These are phyloP conservation scores for Nitzschia palea DNA, from an alignment of 108 stramenopile species.

Conservation along the genomic window DNA sequence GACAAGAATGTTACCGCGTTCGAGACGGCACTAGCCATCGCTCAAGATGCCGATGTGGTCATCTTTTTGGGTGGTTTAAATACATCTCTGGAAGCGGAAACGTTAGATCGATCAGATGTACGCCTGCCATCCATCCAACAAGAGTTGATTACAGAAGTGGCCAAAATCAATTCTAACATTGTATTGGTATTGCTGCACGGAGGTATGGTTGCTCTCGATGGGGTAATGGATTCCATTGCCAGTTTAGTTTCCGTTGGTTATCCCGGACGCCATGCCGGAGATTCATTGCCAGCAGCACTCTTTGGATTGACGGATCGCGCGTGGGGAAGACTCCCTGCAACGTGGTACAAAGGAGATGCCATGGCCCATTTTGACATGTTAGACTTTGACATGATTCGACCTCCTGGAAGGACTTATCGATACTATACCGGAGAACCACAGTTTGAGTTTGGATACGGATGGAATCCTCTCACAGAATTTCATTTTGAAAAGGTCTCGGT, in stretches of 20 bases:
- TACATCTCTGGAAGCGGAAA: constrained; percentile 34
- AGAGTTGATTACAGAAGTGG: constrained; percentile 4
- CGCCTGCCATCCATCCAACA: constrained; percentile 33
- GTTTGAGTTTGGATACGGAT: constrained; percentile 43
- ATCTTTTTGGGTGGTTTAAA: constrained; percentile 33
- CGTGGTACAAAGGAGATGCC: constrained; percentile 27
- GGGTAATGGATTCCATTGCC: not conserved
- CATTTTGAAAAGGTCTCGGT: not conserved
- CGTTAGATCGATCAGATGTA: constrained; percentile 27
- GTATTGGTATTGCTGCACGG: constrained; percentile 14
- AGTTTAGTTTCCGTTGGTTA: constrained; percentile 12
- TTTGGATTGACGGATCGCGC: constrained; percentile 34
- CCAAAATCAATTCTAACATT: constrained; percentile 16
- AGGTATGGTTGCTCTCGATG: constrained; percentile 12
- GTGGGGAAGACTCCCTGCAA: constrained; percentile 26
- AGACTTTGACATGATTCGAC: constrained; percentile 19
- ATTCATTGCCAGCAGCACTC: constrained; percentile 30
- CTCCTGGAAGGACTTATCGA: constrained; percentile 37
- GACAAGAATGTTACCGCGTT: not conserved
- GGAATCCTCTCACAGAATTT: constrained; percentile 6
- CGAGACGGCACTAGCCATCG: not conserved
- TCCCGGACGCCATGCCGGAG: constrained; percentile 27
- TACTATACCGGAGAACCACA: constrained; percentile 35
- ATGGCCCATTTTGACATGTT: constrained; percentile 16
- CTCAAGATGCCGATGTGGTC: constrained; percentile 18